phyloP scores from a whole-genome alignment of 1,284 basidiomycete genomes.

The Coniferiporia sulphurascens region DNA sequence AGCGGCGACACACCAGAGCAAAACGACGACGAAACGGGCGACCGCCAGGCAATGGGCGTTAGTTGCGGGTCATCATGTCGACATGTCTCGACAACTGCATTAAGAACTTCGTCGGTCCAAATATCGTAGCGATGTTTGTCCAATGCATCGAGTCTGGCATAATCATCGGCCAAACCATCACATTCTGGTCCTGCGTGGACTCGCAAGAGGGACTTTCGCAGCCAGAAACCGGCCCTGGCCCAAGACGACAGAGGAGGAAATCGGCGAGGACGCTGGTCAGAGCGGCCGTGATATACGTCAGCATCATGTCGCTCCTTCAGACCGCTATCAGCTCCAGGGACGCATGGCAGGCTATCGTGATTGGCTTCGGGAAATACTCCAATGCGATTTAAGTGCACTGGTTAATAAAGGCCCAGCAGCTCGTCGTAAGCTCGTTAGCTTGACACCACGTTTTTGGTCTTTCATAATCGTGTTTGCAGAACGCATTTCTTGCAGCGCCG shows the following conservation, averaged over 20 bases:
- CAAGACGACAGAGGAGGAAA: neutral
- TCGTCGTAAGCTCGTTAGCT: neutral
- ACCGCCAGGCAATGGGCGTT: no score
- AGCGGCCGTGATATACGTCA: neutral
- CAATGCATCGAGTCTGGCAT: conserved; percentile 27
- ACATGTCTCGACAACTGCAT: neutral
- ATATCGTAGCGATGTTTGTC: conserved; percentile 11
- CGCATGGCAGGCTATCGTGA: conserved; percentile 3
- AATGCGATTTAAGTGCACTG: neutral
- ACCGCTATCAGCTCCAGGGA: neutral
- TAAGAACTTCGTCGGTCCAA: neutral
- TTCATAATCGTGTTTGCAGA: neutral
- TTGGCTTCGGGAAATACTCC: neutral
- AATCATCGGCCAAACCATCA: conserved; percentile 27
- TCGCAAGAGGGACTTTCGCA: neutral
- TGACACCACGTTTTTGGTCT: neutral
- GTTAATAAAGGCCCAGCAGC: neutral
- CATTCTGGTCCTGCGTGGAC: conserved; percentile 24
- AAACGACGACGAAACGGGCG: no score
- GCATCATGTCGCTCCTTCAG: conserved; percentile 1
- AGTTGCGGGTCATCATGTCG: neutral
- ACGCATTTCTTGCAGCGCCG: conserved; percentile 24
- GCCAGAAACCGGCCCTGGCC: neutral
- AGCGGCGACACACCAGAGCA: no score
- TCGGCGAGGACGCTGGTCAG: neutral